Base-by-base conservation (phyloP, 768 basidiomycete species). In the Lactarius akahatsu region DNA sequence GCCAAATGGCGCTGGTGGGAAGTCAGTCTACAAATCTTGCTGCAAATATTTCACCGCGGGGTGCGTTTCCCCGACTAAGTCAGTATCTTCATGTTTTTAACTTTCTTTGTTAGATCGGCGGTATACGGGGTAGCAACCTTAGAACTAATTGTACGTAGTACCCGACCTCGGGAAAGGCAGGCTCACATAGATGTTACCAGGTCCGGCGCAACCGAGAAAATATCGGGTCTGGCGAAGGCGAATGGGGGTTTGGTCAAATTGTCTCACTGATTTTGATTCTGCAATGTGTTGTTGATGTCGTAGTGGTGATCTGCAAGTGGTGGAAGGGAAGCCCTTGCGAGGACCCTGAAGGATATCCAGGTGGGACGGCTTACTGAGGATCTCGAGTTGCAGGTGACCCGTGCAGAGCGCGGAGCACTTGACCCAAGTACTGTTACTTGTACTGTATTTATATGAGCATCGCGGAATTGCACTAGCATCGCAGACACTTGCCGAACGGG, bases 171-270 rank as follows among this genome's bases (percentile, higher is more conserved):
- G 50, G 5, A 23, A 58, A 54, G 9, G 32, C 20, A 16, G 54
- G 34, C 66, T 67, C 11, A 62, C 15, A 18, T 0, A 5, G 6
- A 55, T 26, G 30, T 23, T 40, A 52, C 30, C 32, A 67, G 66
- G 61, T 67, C 40, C 50, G 45, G 32, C 50, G 32, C 32, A 67
- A 67, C 28, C 47, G 32, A 8, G 20, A 2, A n/a, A 36, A 59
- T 32, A 62, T 63, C 30, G 26, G 58, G 26, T 16, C 57, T 36
- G 66, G 66, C 8, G 61, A 67, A 59, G 23, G 30, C 9, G 18
- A 1, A 11, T 67, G 61, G 61, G 61, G 61, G 16, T 67, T 67
- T 47, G 66, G 61, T 13, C 66, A 67, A 59, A 63, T 67, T 26
- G 38, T 63, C 18, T 5, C 66, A 8, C 11, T 66, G 1, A 23